Percentiles rank a stretch among this genome's conserved stretches.
These are phyloP conservation scores for Cyphellophora europaea DNA, from an alignment of 2,329 filamentous ascomycete genomes.

Conservation along the genomic window DNA sequence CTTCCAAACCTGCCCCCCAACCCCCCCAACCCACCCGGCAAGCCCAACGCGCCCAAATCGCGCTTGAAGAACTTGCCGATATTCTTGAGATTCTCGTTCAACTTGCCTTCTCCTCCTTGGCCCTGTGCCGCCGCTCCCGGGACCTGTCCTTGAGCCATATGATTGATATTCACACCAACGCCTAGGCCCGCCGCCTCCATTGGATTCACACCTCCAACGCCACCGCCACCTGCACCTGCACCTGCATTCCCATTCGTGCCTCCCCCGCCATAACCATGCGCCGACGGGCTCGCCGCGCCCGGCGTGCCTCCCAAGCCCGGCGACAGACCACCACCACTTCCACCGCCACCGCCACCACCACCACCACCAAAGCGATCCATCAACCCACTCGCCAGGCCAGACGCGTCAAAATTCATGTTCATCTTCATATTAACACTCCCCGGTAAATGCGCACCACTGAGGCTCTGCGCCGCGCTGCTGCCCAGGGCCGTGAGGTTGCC, in stretches of 20 bases:
- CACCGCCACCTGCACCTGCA: too few species aligned
- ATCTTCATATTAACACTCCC: too few species aligned
- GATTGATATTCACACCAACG: slow-evolving; percentile 17
- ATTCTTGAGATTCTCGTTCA: slow-evolving; percentile 91
- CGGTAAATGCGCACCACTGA: slow-evolving; percentile 37
- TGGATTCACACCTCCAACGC: slow-evolving; percentile 1
- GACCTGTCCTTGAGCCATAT: slow-evolving; percentile 6
- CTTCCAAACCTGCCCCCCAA: slow-evolving; percentile 12
- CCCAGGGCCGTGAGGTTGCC: slow-evolving; percentile 37
- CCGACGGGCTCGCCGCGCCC: slow-evolving; percentile 40
- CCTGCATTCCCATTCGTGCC: slow-evolving; percentile 12
- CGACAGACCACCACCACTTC: too few species aligned
- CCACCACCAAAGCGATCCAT: slow-evolving; percentile 55
- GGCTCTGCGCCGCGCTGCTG: slow-evolving; percentile 29
- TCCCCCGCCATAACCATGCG: slow-evolving; percentile 3
- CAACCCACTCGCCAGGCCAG: slow-evolving; percentile 74
- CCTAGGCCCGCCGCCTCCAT: slow-evolving; percentile 15
- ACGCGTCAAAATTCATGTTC: slow-evolving; percentile 62
- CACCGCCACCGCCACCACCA: too few species aligned
- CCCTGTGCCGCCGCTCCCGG: too few species aligned
- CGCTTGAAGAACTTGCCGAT: slow-evolving; percentile 93
- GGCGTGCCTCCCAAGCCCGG: background rate
- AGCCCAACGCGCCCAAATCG: slow-evolving; percentile 69
- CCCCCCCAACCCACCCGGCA: slow-evolving; percentile 48
- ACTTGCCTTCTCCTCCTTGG: slow-evolving; percentile 43